Evolutionary conservation across 1,284 basidiomycete species (phyloP).

Genomic region (Heterobasidion irregulare): DNA sequence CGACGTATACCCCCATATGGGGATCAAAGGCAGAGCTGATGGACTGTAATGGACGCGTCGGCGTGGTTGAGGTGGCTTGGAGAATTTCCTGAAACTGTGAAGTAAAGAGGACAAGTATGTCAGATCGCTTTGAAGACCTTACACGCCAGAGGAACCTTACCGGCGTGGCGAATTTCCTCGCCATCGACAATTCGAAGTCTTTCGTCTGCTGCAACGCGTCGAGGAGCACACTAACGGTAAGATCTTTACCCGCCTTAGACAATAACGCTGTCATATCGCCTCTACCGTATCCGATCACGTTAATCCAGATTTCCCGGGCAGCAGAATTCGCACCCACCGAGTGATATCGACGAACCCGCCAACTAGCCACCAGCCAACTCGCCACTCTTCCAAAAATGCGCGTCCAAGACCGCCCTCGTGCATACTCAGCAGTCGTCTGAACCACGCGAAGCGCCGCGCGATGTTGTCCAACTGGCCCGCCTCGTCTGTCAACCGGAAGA

Average conservation of each 20-base stretch:
- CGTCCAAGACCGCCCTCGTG: conserved; percentile 84
- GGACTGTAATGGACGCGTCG: conserved; percentile 45
- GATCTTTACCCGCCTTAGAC: conserved; percentile 60
- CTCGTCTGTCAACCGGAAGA: conserved; percentile 89
- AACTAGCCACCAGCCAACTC: conserved; percentile 71
- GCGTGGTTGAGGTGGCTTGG: conserved; percentile 37
- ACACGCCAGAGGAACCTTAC: conserved; percentile 34
- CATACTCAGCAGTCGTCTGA: conserved; percentile 80
- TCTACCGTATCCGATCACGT: conserved; percentile 24
- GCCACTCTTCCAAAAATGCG: conserved; percentile 81
- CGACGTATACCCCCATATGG: conserved; percentile 89
- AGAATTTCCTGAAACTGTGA: conserved; percentile 54
- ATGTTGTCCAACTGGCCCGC: conserved; percentile 97
- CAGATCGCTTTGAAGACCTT: neutral
- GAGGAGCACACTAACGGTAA: conserved; percentile 72
- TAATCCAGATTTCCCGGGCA: too few relatives aligned
- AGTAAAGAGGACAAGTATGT: too few relatives aligned
- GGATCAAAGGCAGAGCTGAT: conserved; percentile 88
- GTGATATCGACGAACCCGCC: conserved; percentile 85
- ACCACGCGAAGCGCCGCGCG: conserved; percentile 92
- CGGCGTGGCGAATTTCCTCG: conserved; percentile 70
- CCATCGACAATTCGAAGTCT: conserved; percentile 80
- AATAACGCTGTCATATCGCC: conserved; percentile 63
- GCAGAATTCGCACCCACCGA: conserved; percentile 35
- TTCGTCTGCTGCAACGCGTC: conserved; percentile 80